Conservation (phyloP, 2,329 filamentous ascomycete species). For the Capronia coronata region DNA sequence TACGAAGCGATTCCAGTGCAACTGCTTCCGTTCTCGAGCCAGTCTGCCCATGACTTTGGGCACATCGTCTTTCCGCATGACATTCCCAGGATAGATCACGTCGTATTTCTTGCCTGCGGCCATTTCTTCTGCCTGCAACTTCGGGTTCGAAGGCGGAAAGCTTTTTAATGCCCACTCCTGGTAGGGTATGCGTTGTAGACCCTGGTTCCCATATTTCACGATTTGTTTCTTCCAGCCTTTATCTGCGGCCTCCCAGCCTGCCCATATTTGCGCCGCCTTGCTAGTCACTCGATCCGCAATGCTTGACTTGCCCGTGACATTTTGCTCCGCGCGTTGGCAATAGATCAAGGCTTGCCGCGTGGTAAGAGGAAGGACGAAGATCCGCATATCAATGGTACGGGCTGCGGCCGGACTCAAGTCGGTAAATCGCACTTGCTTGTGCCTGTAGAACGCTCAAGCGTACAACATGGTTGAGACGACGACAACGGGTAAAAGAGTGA, state of each 20-base stretch:
- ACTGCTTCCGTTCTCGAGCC: conserved; percentile 69
- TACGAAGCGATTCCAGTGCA: conserved; percentile 70
- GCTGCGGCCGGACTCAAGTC: not conserved
- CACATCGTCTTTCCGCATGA: conserved; percentile 61
- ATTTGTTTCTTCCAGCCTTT: conserved; percentile 82
- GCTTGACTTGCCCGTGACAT: conserved; percentile 50
- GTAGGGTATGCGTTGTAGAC: conserved; percentile 81
- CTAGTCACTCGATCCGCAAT: conserved; percentile 62
- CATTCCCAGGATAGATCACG: conserved; percentile 66
- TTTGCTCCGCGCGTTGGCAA: conserved; percentile 66
- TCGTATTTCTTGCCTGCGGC: conserved; percentile 60
- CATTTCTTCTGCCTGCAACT: conserved; percentile 58
- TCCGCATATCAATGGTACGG: conserved; percentile 60
- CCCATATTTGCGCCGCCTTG: conserved; percentile 72
- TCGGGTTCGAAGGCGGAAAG: conserved; percentile 70
- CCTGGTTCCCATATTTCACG: conserved; percentile 77
- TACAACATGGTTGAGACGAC: not conserved
- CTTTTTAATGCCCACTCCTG: conserved; percentile 98
- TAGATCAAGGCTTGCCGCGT: conserved; percentile 87
- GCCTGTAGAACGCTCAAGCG: not conserved
- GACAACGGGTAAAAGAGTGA: not conserved
- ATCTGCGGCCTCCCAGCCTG: conserved; percentile 77
- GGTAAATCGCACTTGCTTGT: conserved; percentile 2
- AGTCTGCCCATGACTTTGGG: conserved; percentile 60
- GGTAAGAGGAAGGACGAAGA: conserved; percentile 89